Percentiles rank a stretch among this genome's conserved stretches.
These are phyloP conservation scores for Rosellinia necatrix DNA, from an alignment of 2,329 filamentous ascomycete species.

Conservation along the genomic window DNA sequence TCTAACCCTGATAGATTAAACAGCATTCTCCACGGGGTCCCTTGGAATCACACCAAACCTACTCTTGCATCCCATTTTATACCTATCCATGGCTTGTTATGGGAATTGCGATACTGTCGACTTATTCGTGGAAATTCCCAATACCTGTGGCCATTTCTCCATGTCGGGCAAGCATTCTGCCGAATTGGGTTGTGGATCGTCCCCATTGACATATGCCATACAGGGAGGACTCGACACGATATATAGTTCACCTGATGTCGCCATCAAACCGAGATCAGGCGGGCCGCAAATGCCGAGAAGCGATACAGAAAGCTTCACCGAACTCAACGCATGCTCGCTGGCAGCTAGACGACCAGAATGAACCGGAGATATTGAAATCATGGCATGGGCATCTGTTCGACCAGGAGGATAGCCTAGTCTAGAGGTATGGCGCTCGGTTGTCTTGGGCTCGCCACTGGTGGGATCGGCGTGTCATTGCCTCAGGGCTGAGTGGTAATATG, in stretches of 20 bases:
- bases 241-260: not conserved
- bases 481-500: too few relatives aligned
- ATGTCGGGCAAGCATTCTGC: conserved; percentile 15
- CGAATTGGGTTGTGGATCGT: conserved; percentile 7
- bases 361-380: too few relatives aligned
- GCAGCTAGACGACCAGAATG: too few relatives aligned
- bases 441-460: too few relatives aligned
- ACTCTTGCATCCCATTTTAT: not conserved
- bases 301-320: too few relatives aligned
- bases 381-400: too few relatives aligned
- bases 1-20: conserved; percentile 4
- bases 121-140: conserved; percentile 18
- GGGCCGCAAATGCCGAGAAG: too few relatives aligned
- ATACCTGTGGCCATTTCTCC: conserved; percentile 6
- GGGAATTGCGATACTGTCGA: not conserved
- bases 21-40: not conserved
- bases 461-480: too few relatives aligned
- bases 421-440: too few relatives aligned
- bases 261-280: not conserved
- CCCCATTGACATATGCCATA: not conserved
- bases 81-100: not conserved
- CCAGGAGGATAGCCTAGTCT: too few relatives aligned
- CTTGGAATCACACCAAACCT: not conserved
- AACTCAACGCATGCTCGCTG: too few relatives aligned
- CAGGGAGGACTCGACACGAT: not conserved